phyloP scores from a whole-genome alignment of 108 stramenopile genomes.

The Fragilariopsis cylindrus region DNA sequence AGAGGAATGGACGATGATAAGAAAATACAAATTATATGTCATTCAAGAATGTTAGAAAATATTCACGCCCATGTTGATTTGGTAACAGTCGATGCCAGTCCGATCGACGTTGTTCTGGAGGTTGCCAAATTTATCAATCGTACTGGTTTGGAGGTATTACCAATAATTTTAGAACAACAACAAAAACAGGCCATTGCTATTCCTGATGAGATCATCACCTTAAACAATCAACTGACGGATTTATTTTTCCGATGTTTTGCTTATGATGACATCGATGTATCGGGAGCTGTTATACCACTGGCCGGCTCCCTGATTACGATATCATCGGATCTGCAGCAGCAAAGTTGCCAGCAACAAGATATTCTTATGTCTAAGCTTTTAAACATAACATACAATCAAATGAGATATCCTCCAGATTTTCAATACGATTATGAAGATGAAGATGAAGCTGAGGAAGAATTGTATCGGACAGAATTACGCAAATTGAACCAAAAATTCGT shows the following conservation, averaged over 20 bases:
- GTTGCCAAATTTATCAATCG: slow-evolving; percentile 65
- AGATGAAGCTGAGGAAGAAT: slow-evolving; percentile 71
- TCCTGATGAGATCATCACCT: slow-evolving; percentile 9
- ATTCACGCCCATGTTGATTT: slow-evolving; percentile 37
- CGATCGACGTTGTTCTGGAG: slow-evolving; percentile 61
- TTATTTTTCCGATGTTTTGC: slow-evolving; percentile 67
- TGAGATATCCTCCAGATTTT: slow-evolving; percentile 70
- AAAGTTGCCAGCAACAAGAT: slow-evolving; percentile 17
- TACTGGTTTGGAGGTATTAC: slow-evolving; percentile 54
- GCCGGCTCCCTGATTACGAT: slow-evolving; percentile 28
- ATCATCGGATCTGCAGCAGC: slow-evolving; percentile 17
- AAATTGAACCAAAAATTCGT: slow-evolving; percentile 67
- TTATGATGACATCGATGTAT: slow-evolving; percentile 83
- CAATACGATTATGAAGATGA: slow-evolving; percentile 73
- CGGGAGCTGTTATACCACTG: slow-evolving; percentile 64
- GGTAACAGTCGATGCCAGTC: slow-evolving; percentile 32
- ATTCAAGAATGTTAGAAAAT: slow-evolving; percentile 41
- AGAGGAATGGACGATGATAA: slow-evolving; percentile 65
- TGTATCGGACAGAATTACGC: slow-evolving; percentile 61
- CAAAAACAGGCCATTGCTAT: background rate
- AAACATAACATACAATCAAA: slow-evolving; percentile 55
- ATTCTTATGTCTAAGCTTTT: slow-evolving; percentile 42
- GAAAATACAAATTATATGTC: slow-evolving; percentile 42
- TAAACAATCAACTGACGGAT: slow-evolving; percentile 39
- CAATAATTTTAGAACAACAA: slow-evolving; percentile 2